Evolutionary conservation across 176 grass and related monocot genomes (phyloP).

Genomic region (Bolboschoenus planiculmis): DNA sequence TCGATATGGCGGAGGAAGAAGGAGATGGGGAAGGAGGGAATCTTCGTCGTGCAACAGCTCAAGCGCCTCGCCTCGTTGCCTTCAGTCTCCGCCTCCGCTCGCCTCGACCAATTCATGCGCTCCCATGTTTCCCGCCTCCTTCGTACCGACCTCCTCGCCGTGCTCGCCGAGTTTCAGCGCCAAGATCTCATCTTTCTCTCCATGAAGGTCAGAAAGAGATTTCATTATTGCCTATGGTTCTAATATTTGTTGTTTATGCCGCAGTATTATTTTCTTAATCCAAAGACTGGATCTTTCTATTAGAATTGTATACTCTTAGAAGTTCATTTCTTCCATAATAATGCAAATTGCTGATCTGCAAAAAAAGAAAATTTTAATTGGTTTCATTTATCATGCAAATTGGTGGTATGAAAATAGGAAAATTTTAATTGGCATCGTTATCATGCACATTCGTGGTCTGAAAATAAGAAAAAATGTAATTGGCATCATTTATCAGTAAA

Average conservation of each 20-base stretch:
- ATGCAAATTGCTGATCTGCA: not conserved
- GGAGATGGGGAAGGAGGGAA: conserved; percentile 93
- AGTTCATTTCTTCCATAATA: not conserved
- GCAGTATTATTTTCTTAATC: not conserved
- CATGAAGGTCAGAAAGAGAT: conserved; percentile 45
- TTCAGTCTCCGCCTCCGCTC: conserved; percentile 18
- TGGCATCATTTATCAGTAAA: not conserved
- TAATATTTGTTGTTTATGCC: not conserved
- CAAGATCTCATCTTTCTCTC: conserved; percentile 74
- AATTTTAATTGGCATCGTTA: not conserved
- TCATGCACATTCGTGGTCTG: not conserved
- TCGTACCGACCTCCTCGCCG: conserved; percentile 73
- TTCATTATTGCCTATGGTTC: not conserved
- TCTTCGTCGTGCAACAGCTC: conserved; percentile 75
- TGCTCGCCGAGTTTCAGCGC: conserved; percentile 69
- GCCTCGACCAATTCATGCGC: conserved; percentile 65
- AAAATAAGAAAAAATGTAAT: not conserved
- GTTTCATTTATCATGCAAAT: not conserved
- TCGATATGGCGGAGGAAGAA: conserved; percentile 92
- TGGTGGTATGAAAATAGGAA: not conserved
- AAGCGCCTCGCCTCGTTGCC: conserved; percentile 65
- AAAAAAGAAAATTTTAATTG: not conserved
- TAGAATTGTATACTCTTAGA: too few relatives aligned
- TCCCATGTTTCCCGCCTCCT: conserved; percentile 75
- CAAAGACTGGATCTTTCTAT: not conserved